Base-by-base conservation (phyloP, 805 yeast genomes). In the Sugiyamaella mastotermitis region DNA sequence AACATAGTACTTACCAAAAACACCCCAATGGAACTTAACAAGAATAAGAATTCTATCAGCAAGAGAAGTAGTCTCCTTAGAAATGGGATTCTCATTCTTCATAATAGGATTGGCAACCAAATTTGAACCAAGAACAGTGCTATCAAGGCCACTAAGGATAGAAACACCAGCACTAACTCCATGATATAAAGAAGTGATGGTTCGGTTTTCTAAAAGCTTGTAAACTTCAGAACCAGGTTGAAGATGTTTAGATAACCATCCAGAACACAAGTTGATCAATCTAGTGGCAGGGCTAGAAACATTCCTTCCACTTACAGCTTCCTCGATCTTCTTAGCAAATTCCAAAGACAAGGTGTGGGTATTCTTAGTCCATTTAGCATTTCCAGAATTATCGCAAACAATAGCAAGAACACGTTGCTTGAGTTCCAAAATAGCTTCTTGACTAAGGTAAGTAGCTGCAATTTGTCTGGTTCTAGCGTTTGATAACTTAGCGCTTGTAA, bases 341-440 rank as follows among this genome's bases (percentile, higher is more conserved):
- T 81, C 94, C 43, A 85, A 68, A 3, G 90, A 74, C 45, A 86
- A 74, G 11, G 82, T 68, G 46, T 76, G 72, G 18, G 84, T 74
- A 58, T 85, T 85, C 53, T 84, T 74, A 1, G 95, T 85, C 95
- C 95, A 85, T 63, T 87, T 84, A 42, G 84, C 76, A 56, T 83
- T 83, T 1, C 94, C 95, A 51, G 80, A 82, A 42, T 82, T 85
- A 60, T 85, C 94, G 23, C 86, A 76, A 13, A 85, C 85, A 32
- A 85, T 81, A 22, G 88, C 81, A 38, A 83, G 62, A 29, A 86
- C 74, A 51, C 84, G 90, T 36, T 68, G 76, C 57, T 81, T 85
- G 39, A 85, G 66, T 35, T 60, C 65, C 37, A 63, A 58, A 29
- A 67, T 57, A 34, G 65, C 66, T 15, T 41, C 47, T 2, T 31